Conservation (phyloP, 164 flowering plant genomes). For the Berberis thunbergii region DNA sequence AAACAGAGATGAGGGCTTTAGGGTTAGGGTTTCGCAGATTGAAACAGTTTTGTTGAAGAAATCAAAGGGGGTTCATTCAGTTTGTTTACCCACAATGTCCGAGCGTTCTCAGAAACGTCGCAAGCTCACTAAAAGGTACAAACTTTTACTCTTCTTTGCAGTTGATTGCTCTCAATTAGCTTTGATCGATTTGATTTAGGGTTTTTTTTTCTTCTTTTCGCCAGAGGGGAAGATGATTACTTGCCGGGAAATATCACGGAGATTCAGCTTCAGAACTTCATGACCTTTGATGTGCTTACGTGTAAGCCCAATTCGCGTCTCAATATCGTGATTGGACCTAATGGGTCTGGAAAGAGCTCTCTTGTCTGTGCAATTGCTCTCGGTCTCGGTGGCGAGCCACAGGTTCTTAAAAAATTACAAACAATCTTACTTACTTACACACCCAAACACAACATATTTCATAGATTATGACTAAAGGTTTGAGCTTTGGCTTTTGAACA, state of each 20-base stretch:
- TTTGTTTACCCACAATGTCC: constrained; percentile 24
- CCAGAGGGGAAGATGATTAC: constrained; percentile 82
- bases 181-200: background rate
- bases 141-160: background rate
- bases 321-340: constrained; percentile 89
- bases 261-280: constrained; percentile 78
- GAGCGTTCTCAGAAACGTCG: constrained; percentile 38
- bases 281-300: constrained; percentile 60
- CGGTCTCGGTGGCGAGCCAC: constrained; percentile 95
- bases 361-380: constrained; percentile 94
- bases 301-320: constrained; percentile 80
- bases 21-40: too few species aligned
- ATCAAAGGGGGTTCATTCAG: too few species aligned
- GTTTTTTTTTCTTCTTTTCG: background rate
- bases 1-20: too few species aligned
- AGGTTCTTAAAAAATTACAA: constrained; percentile 29
- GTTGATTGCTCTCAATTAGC: background rate
- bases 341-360: constrained; percentile 96
- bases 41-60: too few species aligned
- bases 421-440: background rate
- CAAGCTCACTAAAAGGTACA: constrained; percentile 35
- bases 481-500: constrained; percentile 18
- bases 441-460: too few species aligned
- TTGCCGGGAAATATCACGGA: constrained; percentile 74
- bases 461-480: background rate